A percentile compares a stretch with the other conserved stretches of the same genome.
Conservation (phyloP, 2,329 filamentous ascomycete species). For the Talaromyces sp. region DNA sequence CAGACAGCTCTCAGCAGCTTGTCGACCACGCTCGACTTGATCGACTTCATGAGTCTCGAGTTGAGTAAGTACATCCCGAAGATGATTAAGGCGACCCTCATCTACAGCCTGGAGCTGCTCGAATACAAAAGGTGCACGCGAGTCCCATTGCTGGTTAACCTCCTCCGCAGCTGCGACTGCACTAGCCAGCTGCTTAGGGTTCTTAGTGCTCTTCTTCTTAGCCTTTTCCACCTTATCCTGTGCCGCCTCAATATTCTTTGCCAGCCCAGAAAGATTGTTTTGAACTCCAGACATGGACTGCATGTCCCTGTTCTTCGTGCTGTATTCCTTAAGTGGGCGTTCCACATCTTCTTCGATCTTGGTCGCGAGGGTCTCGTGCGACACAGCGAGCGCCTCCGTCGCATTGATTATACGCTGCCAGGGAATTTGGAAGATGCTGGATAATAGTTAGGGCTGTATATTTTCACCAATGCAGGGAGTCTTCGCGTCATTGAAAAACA, state of each 20-base stretch:
- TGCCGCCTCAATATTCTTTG: conserved; percentile 80
- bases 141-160: conserved; percentile 85
- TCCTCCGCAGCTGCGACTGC: conserved; percentile 74
- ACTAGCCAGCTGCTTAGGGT: conserved; percentile 72
- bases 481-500: not conserved
- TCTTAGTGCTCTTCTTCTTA: conserved; percentile 73
- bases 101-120: conserved; percentile 90
- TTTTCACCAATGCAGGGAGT: not conserved
- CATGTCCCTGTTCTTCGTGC: conserved; percentile 71
- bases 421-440: conserved; percentile 82
- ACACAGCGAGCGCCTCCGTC: conserved; percentile 77
- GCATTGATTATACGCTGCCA: conserved; percentile 87
- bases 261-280: conserved; percentile 76
- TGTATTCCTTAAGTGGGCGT: conserved; percentile 75
- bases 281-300: conserved; percentile 79
- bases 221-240: conserved; percentile 86
- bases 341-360: conserved; percentile 90
- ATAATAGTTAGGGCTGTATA: conserved; percentile 18
- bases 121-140: conserved; percentile 91
- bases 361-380: conserved; percentile 77
- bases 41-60: conserved; percentile 92
- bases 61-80: conserved; percentile 89
- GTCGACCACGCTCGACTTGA: conserved; percentile 73
- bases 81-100: conserved; percentile 83
- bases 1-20: conserved; percentile 76